phyloP scores from a whole-genome alignment of 2,329 filamentous ascomycete species.

The Phialocephala subalpina region DNA sequence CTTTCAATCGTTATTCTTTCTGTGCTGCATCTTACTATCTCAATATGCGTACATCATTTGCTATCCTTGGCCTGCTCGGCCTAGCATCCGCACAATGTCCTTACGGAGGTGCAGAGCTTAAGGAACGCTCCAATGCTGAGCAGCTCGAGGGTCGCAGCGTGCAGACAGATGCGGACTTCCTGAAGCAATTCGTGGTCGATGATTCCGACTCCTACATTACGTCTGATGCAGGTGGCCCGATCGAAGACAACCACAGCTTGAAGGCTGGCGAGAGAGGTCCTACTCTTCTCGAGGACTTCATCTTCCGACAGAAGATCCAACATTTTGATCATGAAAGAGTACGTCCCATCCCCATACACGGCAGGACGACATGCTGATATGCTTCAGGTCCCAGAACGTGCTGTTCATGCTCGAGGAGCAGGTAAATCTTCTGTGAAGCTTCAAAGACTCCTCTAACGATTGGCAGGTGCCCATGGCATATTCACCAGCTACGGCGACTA shows the following conservation, averaged over 20 bases:
- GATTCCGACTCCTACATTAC: conserved; percentile 66
- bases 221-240: conserved; percentile 72
- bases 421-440: conserved; percentile 41
- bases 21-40: neutral
- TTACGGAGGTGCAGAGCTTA: conserved; percentile 45
- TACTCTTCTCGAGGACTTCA: conserved; percentile 75
- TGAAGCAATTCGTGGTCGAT: conserved; percentile 55
- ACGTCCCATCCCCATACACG: conserved; percentile 35
- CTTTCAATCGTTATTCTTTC: neutral
- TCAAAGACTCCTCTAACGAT: conserved; percentile 3
- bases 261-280: conserved; percentile 73
- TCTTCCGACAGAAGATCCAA: conserved; percentile 76
- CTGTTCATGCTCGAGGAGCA: conserved; percentile 74
- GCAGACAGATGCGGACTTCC: conserved; percentile 23
- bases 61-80: conserved; percentile 23
- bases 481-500: conserved; percentile 74
- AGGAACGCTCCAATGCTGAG: conserved; percentile 19
- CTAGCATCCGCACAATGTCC: conserved; percentile 50
- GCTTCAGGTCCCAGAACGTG: conserved; percentile 67
- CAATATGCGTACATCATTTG: conserved; percentile 1
- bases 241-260: conserved; percentile 71
- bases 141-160: neutral
- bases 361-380: neutral
- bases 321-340: conserved; percentile 77
- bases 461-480: conserved; percentile 66